Percentiles rank a stretch among this genome's conserved stretches.
Conservation (phyloP, 1,284 basidiomycete genomes). For the Cutaneotrichosporon sp. region DNA sequence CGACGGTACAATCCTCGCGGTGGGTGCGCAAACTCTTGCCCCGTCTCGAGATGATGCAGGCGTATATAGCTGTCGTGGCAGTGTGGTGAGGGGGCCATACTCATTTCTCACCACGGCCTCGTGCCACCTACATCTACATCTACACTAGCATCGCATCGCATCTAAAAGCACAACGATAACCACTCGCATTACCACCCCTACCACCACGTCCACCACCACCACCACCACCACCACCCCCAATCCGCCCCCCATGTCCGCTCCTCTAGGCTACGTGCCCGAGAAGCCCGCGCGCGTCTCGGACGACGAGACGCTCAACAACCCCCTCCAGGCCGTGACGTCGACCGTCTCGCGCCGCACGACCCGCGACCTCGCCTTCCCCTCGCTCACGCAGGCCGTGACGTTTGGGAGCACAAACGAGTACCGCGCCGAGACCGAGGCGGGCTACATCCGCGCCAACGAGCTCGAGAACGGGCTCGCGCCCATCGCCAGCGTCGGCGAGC, state of each 20-base stretch:
- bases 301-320: conserved; percentile 7
- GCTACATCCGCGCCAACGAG: conserved; percentile 34
- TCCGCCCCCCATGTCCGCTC: background rate
- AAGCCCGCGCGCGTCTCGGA: background rate
- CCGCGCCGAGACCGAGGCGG: conserved; percentile 33
- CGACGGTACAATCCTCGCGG: background rate
- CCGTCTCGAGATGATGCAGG: background rate
- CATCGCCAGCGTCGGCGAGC: conserved; percentile 21
- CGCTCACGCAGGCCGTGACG: conserved; percentile 33
- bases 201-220: background rate
- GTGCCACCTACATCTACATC: background rate
- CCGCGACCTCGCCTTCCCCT: conserved; percentile 39
- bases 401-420: conserved; percentile 29
- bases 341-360: conserved; percentile 5
- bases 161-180: background rate
- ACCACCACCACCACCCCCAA: background rate
- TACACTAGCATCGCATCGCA: background rate
- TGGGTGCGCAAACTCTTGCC: background rate
- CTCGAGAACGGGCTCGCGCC: conserved; percentile 29
- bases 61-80: background rate
- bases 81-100: background rate
- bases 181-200: background rate
- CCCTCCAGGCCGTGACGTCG: conserved; percentile 11
- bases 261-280: conserved; percentile 1
- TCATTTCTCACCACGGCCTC: conserved; percentile 1